Conservation (phyloP, 345 rosid species). For the Lumnitzera racemosa region DNA sequence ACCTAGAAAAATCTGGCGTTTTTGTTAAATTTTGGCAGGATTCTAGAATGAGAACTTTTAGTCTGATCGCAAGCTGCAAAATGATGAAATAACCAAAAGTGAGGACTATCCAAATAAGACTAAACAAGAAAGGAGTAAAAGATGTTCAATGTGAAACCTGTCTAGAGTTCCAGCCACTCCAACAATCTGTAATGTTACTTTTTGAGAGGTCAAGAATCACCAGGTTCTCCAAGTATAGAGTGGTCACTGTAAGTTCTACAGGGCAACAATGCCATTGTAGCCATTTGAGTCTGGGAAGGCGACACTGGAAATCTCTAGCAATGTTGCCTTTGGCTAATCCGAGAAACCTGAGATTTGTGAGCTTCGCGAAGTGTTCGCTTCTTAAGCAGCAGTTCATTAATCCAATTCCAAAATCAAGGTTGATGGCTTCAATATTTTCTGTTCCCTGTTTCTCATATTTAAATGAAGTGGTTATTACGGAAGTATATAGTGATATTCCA, state of each 20-base stretch:
- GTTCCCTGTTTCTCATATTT: too few relatives aligned
- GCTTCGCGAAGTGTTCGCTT: too few relatives aligned
- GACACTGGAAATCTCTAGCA: not conserved
- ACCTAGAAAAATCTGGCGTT: too few relatives aligned
- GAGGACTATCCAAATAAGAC: rapidly evolving
- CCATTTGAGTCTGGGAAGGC: not conserved
- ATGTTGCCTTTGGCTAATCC: constrained; percentile 1
- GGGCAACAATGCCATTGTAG: not conserved
- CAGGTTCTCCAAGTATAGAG: not conserved
- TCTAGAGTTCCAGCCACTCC: not conserved
- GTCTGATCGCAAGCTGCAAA: not conserved
- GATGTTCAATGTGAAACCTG: not conserved
- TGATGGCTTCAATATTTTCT: too few relatives aligned
- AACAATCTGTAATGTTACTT: not conserved
- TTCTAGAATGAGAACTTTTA: not conserved
- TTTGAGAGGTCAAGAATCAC: constrained; percentile 5
- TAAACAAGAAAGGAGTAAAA: too few relatives aligned
- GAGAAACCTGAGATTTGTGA: not conserved
- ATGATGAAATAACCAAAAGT: not conserved
- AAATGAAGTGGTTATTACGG: too few relatives aligned
- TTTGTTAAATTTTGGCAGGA: too few relatives aligned
- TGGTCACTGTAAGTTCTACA: too few relatives aligned
- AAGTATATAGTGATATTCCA: not conserved
- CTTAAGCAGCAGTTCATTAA: too few relatives aligned
- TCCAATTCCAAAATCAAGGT: too few relatives aligned